phyloP scores from a whole-genome alignment of 1,139 yeast genomes.

The Tardiomyces blankii region DNA sequence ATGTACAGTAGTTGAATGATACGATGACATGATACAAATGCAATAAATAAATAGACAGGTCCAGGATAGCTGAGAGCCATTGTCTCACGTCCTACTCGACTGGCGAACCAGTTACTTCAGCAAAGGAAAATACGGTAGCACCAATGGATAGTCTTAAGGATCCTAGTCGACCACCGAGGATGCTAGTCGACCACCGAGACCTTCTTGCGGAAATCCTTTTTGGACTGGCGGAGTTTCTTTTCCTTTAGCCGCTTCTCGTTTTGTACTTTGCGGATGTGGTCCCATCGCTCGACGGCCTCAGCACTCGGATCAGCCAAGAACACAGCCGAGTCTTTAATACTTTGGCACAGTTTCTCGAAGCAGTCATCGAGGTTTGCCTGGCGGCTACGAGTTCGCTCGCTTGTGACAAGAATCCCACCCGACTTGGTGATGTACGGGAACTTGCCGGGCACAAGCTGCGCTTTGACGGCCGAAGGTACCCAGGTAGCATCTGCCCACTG shows the following conservation, averaged over 20 bases:
- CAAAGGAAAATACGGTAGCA: too few relatives aligned
- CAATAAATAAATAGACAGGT: too few relatives aligned
- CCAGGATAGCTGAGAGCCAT: too few relatives aligned
- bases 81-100: too few relatives aligned
- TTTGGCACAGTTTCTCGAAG: constrained; percentile 43
- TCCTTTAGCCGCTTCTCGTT: constrained; percentile 39
- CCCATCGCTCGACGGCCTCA: constrained; percentile 47
- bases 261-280: constrained; percentile 32
- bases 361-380: constrained; percentile 50
- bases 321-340: constrained; percentile 36
- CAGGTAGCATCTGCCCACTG: constrained; percentile 45
- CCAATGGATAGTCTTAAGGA: too few relatives aligned
- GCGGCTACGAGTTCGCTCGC: constrained; percentile 51
- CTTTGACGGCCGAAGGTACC: constrained; percentile 48
- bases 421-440: constrained; percentile 47
- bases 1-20: neutral
- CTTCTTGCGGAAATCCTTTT: constrained; percentile 37
- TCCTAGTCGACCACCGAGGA: too few relatives aligned
- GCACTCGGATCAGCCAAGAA: constrained; percentile 42
- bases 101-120: too few relatives aligned
- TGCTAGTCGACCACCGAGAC: too few relatives aligned
- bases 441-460: constrained; percentile 26
- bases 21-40: too few relatives aligned
- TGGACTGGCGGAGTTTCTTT: constrained; percentile 45
- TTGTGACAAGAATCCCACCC: constrained; percentile 48